Base-by-base conservation (phyloP, 257 asterid genomes). In the Przewalskia tangutica region DNA sequence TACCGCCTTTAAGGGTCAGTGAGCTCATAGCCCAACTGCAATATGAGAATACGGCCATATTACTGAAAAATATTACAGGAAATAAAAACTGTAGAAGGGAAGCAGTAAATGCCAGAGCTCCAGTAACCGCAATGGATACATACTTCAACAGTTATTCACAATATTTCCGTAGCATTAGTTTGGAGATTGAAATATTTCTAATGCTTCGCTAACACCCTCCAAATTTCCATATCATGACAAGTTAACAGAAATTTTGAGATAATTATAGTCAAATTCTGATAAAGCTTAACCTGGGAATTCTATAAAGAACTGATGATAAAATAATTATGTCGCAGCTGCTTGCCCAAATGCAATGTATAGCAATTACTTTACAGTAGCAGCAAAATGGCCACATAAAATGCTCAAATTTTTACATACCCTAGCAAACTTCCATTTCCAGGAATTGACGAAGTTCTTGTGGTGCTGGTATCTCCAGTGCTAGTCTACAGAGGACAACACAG, bases 21-120 rank as follows among this genome's bases (percentile, higher is more conserved):
- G 98, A 96, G 88, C 99, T 96, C 99, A 96, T 96, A 51, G 98
- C 99, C 99, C 99, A 96, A 88, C 99, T 96, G 97, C 90, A 92
- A 75, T 79, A 89, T 58, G 71, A 78, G 38, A 68, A 17, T 44
- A 51, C 53, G 73, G 12, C 40, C 20, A 71, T 6, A 20, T 18
- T 11, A 71, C 18, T 71, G 78, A 71, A 46, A 64, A 71, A 3
- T 38, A 66, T 11, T 71, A 71, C 40, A 46, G 40, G 18, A 71
- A 46, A 44, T 71, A 20, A 71, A 60, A 71, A 71, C 40, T 71
- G 59, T 11, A 18, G 59, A 71, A 71, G 56, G 34, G 10, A 46
- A 38, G 4, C 1, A 34, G 12, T 46, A 46, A 71, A 46, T 46
- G 59, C 12, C 6, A 71, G n/a, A 42, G 38, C 40, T 71, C 59